A percentile compares a stretch with the other conserved stretches of the same genome.
Evolutionary conservation across 345 rosid species (phyloP).

Genomic region (Cardamine resedifolia): DNA sequence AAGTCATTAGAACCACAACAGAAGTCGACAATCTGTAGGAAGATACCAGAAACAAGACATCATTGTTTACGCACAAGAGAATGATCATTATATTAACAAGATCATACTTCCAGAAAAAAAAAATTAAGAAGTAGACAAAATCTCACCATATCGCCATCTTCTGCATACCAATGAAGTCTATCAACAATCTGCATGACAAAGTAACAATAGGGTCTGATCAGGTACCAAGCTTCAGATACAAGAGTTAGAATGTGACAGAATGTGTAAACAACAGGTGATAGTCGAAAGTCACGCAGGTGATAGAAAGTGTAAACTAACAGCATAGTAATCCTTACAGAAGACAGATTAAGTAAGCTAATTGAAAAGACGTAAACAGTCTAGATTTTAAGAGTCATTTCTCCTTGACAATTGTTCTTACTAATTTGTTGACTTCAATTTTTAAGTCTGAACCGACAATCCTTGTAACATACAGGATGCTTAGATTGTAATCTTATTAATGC

Average conservation of each 20-base stretch:
- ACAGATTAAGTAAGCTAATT: background rate
- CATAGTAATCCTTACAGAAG: constrained; percentile 21
- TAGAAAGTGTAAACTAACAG: constrained; percentile 15
- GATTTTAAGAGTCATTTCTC: constrained; percentile 10
- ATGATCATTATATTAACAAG: background rate
- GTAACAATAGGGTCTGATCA: constrained; percentile 15
- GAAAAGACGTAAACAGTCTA: constrained; percentile 4
- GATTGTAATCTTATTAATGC: background rate
- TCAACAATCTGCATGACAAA: constrained; percentile 72
- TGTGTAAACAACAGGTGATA: background rate
- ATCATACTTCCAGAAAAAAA: background rate
- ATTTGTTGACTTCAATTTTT: background rate
- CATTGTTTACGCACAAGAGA: constrained; percentile 14
- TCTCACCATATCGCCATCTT: constrained; percentile 82
- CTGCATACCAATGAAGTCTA: constrained; percentile 77
- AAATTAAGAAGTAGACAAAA: background rate
- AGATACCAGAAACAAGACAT: constrained; percentile 19
- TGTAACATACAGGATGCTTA: constrained; percentile 7
- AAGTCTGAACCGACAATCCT: background rate
- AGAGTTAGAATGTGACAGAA: background rate
- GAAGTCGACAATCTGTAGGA: constrained; percentile 82
- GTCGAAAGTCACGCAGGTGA: constrained; percentile 12
- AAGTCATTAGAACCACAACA: constrained; percentile 98
- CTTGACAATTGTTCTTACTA: constrained; percentile 5
- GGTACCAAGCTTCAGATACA: constrained; percentile 15